Evolutionary conservation across 1,284 basidiomycete species (phyloP), one percentile per base, ranked within the genome.

Genomic region (Rhodotorula sp.): DNA sequence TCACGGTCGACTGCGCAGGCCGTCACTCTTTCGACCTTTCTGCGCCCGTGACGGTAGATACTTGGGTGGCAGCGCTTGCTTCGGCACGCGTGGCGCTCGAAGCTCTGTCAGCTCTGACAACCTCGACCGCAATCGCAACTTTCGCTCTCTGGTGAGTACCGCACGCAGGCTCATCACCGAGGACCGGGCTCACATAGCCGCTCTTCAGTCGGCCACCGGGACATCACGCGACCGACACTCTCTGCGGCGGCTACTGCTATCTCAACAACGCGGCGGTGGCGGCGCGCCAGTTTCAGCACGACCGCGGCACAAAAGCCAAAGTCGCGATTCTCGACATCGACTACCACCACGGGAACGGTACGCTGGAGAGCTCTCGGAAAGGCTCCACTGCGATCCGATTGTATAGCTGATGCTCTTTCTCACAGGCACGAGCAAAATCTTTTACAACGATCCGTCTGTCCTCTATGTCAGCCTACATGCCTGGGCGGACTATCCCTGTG

Each of bases 301-400:
- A 54, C n/a, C 60, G 19, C 18, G 62, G 23, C n/a, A 15, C 26
- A 31, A 19, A 7, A 50, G 21, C 56, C 45, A 64, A 73, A 66
- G 71, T 82, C 7, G 81, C 82, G 7, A 81, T 83, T 34, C 77
- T 83, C 48, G 82, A 83, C 69, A 78, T 83, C 28, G 82, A 83
- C 65, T 83, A 81, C 65, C 82, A 83, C 66, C 82, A 83, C 66
- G 82, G 82, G 7, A 83, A 83, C 61, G 82, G 62, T 62, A 34
- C 38, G 49, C 10, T 47, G 23, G 23, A 10, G 31, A 80, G 78
- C 65, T 70, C 80, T 68, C 5, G 5, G 34, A 7, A 34, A 34
- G 8, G 8, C 34, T 34, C 23, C 28, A 19, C 16, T 60, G 10
- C 45, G 10, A 15, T n/a, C 23, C 23, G 5, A 23, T 21, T 15